A percentile compares a stretch with the other conserved stretches of the same genome.
These are phyloP conservation scores for Acanthochlamys bracteata DNA, from an alignment of 106 monocot species.

Conservation along the genomic window DNA sequence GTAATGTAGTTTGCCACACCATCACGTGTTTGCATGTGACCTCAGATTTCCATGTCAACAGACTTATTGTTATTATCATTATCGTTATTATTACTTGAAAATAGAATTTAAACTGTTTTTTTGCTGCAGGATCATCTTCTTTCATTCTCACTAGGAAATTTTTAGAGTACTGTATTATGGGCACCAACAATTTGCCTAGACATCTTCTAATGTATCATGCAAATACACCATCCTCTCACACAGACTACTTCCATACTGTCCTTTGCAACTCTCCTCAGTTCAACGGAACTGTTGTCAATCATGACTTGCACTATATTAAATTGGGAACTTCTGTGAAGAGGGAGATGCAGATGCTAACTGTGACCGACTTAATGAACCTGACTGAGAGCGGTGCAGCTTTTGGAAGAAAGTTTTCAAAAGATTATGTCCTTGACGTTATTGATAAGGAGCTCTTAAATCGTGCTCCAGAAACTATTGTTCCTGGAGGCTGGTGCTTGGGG, in stretches of 20 bases:
- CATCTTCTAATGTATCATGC: conserved; percentile 76
- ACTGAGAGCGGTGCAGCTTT: conserved; percentile 58
- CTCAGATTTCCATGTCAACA: too few relatives aligned
- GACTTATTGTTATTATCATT: too few relatives aligned
- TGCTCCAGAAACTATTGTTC: conserved; percentile 21
- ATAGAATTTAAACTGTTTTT: not conserved
- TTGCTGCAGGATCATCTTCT: conserved; percentile 58
- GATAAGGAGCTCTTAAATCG: conserved; percentile 57
- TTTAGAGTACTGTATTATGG: conserved; percentile 61
- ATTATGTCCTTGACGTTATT: conserved; percentile 57
- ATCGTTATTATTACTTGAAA: too few relatives aligned
- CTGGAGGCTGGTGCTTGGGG: conserved; percentile 89
- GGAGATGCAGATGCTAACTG: conserved; percentile 17
- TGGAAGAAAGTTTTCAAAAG: conserved; percentile 35
- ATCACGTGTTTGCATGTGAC: too few relatives aligned
- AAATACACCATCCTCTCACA: conserved; percentile 64
- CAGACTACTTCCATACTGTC: conserved; percentile 84
- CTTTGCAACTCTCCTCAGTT: conserved; percentile 75
- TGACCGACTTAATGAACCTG: conserved; percentile 37
- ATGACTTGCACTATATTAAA: conserved; percentile 46
- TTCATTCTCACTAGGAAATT: conserved; percentile 84
- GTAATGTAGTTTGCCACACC: too few relatives aligned
- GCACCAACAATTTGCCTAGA: conserved; percentile 85
- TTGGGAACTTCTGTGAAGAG: conserved; percentile 16
- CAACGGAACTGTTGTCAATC: conserved; percentile 58